Evolutionary conservation across 1,284 basidiomycete species (phyloP).

Genomic region (Cryptococcus amylolentus): DNA sequence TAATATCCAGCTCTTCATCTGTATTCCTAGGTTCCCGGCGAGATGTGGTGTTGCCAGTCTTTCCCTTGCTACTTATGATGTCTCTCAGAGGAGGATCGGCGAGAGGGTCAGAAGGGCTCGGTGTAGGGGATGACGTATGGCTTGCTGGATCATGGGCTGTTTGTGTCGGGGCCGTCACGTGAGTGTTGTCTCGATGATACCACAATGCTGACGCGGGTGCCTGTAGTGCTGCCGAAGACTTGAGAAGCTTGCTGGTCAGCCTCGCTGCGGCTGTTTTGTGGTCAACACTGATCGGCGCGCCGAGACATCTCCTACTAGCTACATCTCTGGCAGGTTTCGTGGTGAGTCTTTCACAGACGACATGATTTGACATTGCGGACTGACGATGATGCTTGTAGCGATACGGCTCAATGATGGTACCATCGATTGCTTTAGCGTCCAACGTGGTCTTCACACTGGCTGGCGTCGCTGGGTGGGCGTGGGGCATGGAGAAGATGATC

Average conservation of each 20-base stretch:
- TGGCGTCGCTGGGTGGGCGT: conserved; percentile 11
- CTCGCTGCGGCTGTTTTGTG: not conserved
- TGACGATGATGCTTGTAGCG: too few species aligned
- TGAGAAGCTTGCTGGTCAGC: not conserved
- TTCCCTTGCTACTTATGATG: conserved; percentile 10
- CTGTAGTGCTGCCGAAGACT: not conserved
- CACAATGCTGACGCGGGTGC: not conserved
- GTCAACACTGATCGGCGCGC: not conserved
- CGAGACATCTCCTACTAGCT: too few species aligned
- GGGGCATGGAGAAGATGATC: conserved; percentile 20
- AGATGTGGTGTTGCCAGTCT: conserved; percentile 1
- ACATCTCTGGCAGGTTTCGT: too few species aligned
- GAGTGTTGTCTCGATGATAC: not conserved
- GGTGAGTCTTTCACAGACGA: too few species aligned
- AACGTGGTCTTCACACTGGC: not conserved
- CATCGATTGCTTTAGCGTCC: too few species aligned
- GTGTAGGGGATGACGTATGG: conserved; percentile 7
- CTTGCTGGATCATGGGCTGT: conserved; percentile 1
- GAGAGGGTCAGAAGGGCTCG: not conserved
- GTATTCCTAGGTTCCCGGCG: not conserved
- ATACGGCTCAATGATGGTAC: too few species aligned
- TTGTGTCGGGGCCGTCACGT: conserved; percentile 1
- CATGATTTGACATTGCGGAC: too few species aligned
- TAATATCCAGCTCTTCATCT: conserved; percentile 4
- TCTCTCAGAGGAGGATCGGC: conserved; percentile 7